Conservation (phyloP, 2,329 filamentous ascomycete genomes). For the Pseudogymnoascus sp. region DNA sequence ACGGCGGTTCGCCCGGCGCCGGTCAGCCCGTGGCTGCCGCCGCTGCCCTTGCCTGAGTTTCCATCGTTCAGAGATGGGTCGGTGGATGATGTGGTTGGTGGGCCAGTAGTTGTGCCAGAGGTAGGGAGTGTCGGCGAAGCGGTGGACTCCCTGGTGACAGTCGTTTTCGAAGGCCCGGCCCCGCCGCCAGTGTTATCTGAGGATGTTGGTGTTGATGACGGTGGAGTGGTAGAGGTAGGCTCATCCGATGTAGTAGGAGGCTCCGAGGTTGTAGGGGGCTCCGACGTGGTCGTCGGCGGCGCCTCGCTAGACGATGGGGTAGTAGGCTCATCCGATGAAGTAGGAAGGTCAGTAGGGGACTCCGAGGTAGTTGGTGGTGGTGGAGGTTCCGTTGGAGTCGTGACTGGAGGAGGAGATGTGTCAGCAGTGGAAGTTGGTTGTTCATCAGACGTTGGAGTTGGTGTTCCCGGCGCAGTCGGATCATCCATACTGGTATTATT, state of each 20-base stretch:
- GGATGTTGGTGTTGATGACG: too few species aligned
- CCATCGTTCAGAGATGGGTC: slow-evolving; percentile 17
- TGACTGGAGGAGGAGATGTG: not conserved
- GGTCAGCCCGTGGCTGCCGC: slow-evolving; percentile 40
- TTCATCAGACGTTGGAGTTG: not conserved
- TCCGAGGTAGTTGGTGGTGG: not conserved
- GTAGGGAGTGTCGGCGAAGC: not conserved
- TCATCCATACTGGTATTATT: not conserved
- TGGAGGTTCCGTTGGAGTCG: not conserved
- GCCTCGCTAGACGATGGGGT: not conserved
- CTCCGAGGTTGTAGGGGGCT: not conserved
- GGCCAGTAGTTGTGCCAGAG: not conserved
- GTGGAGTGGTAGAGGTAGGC: not conserved
- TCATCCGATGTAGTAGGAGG: too few species aligned
- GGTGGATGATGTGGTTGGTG: slow-evolving; percentile 18
- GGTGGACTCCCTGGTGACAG: not conserved
- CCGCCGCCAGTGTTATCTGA: not conserved
- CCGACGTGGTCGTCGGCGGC: not conserved
- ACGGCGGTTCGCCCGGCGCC: slow-evolving; percentile 73
- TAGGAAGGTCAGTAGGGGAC: not conserved
- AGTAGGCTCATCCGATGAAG: not conserved
- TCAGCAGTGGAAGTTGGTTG: not conserved
- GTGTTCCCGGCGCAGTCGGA: not conserved
- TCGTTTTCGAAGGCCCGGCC: not conserved
- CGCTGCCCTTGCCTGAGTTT: slow-evolving; percentile 14